Conservation (phyloP, 345 rosid species). For the Hibiscus syriacus region DNA sequence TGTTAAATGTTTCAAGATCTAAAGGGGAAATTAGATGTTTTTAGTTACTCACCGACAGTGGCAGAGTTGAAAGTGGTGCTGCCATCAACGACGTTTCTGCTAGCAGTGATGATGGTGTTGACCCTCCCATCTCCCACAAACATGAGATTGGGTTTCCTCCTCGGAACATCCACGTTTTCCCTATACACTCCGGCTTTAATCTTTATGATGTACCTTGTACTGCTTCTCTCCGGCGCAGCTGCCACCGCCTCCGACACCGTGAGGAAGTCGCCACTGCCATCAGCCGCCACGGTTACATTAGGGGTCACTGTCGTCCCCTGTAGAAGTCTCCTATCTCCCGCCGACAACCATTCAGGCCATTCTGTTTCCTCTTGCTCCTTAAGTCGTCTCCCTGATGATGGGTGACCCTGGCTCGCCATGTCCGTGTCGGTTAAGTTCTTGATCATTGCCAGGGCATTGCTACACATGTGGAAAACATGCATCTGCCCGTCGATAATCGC, state of each 20-base stretch:
- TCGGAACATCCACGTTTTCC: conserved; percentile 72
- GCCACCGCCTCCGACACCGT: conserved; percentile 68
- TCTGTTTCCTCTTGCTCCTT: conserved; percentile 5
- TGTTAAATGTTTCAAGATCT: neutral
- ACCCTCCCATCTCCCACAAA: conserved; percentile 84
- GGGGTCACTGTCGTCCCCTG: conserved; percentile 52
- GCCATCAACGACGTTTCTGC: conserved; percentile 72
- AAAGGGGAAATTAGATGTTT: too few relatives aligned
- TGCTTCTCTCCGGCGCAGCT: conserved; percentile 62
- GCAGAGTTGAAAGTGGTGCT: conserved; percentile 87
- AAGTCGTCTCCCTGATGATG: conserved; percentile 14
- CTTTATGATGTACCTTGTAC: conserved; percentile 49
- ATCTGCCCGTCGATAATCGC: conserved; percentile 24
- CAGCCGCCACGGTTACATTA: conserved; percentile 68
- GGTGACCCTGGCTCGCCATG: conserved; percentile 12
- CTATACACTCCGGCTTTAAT: conserved; percentile 75
- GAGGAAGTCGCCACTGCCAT: conserved; percentile 61
- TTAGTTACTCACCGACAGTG: conserved; percentile 64
- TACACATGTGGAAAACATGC: conserved; percentile 27
- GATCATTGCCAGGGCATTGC: conserved; percentile 44
- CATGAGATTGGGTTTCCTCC: conserved; percentile 56
- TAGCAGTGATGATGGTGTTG: conserved; percentile 64
- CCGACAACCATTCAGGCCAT: conserved; percentile 85
- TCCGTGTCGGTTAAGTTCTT: conserved; percentile 40
- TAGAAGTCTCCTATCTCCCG: conserved; percentile 61